Evolutionary conservation across 805 yeast species (phyloP).

Genomic region (Candida caryicola): DNA sequence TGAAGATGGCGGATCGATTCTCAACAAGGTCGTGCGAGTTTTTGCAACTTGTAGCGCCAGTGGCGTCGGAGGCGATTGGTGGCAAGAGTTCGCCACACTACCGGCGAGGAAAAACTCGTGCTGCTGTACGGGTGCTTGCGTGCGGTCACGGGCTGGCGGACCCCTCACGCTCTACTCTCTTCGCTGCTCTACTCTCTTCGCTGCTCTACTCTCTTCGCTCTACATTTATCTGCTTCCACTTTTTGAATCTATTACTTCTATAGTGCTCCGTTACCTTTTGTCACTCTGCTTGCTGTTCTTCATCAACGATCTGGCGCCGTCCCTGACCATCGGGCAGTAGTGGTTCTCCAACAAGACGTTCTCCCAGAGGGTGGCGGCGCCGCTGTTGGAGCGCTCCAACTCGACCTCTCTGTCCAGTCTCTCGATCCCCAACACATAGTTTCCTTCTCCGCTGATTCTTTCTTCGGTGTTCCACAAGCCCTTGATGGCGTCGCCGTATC

Average conservation of each 20-base stretch:
- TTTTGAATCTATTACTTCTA: not conserved
- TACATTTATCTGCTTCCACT: no score
- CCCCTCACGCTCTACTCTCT: no score
- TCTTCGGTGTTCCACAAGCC: constrained; percentile 88
- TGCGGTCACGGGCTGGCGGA: no score
- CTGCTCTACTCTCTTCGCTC: no score
- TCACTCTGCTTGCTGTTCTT: constrained; percentile 31
- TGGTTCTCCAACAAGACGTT: constrained; percentile 73
- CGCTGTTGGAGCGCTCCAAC: constrained; percentile 76
- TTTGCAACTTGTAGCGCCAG: not conserved
- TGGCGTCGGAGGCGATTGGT: not conserved
- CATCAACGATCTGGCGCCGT: constrained; percentile 50
- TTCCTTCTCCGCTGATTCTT: constrained; percentile 73
- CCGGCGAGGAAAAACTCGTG: no score
- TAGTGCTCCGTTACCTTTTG: constrained; percentile 2
- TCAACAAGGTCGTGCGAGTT: not conserved
- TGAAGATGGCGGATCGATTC: no score
- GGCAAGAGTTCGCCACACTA: no score
- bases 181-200: not conserved
- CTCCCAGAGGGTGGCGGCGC: constrained; percentile 91
- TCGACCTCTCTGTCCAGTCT: constrained; percentile 43
- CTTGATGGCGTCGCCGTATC: constrained; percentile 64
- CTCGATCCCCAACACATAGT: constrained; percentile 56
- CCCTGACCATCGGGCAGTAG: constrained; percentile 77
- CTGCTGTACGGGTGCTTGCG: no score